Evolutionary conservation across 441 rosid genomes (phyloP), one percentile per base, ranked within the genome.

Genomic region (California macrophylla): DNA sequence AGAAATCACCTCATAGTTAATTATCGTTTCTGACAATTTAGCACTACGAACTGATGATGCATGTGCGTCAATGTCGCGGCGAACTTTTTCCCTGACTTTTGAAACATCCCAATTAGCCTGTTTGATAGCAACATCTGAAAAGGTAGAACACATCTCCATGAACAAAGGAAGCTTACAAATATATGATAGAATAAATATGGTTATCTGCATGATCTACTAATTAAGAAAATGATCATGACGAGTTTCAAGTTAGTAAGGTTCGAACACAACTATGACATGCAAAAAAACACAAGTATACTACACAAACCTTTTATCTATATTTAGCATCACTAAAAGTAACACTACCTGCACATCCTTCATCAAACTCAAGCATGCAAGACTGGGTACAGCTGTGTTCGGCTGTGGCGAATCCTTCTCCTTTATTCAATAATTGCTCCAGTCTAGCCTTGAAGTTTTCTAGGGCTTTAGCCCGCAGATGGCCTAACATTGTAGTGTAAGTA

Each of bases 61-160:
- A 66, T 88, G 85, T 47, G 83, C 72, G 71, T 85, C 87, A 66
- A 92, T 82, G 78, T 86, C 91, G 54, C 85, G 86, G 9, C 16
- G 78, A 80, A 90, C 89, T 72, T 87, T 85, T 68, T 88, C 90
- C 45, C 82, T 77, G 63, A 85, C 71, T 79, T 82, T 90, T 56
- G 83, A 82, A 72, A 87, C 77, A 84, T 88, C 89, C 96, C 94
- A 89, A 25, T 78, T 70, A 6, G 87, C 89, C 75, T 85, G 93
- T 75, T 70, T 60, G 69, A 86, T 77, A 30, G 79, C 75, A 71
- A 89, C 95, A 82, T 87, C 98, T 90, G 81, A 24, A 58, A 72
- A n/a, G n/a, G 66, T 66, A 74, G 13, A 45, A 24, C 7, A 71
- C 45, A 50, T 65, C 60, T 71, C 40, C 32, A 60, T 60, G 64